Evolutionary conservation across 768 basidiomycete genomes (phyloP).

Genomic region (Pilatotrama ljubarskyi): DNA sequence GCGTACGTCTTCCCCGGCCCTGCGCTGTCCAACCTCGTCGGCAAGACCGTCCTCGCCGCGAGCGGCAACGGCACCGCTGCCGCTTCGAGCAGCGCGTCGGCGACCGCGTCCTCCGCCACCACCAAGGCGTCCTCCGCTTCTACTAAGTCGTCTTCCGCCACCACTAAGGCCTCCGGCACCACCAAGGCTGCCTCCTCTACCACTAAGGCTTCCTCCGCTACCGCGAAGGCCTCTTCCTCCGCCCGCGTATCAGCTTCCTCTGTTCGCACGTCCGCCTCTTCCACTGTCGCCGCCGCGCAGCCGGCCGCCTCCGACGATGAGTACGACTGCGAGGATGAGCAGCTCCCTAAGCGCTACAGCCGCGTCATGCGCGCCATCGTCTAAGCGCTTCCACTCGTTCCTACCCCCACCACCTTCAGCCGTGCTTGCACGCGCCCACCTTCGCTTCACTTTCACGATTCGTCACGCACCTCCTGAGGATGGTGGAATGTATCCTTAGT

Average conservation of each 20-base stretch:
- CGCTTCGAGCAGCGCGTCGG: not conserved
- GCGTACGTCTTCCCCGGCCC: constrained; percentile 26
- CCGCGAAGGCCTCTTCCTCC: not conserved
- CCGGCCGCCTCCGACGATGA: not conserved
- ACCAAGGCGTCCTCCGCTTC: not conserved
- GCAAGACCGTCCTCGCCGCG: not conserved
- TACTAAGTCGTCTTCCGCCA: not conserved
- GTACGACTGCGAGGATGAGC: not conserved
- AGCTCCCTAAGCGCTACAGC: not conserved
- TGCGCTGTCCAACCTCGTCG: constrained; percentile 18
- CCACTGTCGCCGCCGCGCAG: not conserved
- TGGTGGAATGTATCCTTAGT: constrained; percentile 5
- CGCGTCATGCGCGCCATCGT: constrained; percentile 6
- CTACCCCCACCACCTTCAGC: not conserved
- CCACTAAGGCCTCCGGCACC: no score
- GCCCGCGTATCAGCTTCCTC: not conserved
- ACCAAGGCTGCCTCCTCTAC: not conserved
- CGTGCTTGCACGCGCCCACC: not conserved
- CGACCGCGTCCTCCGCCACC: not conserved
- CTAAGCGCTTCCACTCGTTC: not conserved
- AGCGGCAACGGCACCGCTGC: not conserved
- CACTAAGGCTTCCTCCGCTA: not conserved
- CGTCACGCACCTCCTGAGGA: not conserved
- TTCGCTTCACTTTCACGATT: not conserved
- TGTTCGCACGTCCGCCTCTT: not conserved